A percentile compares a stretch with the other conserved stretches of the same genome.
These are phyloP conservation scores for Phyllosticta paracitricarpa DNA, from an alignment of 2,329 filamentous ascomycete species.

Conservation along the genomic window DNA sequence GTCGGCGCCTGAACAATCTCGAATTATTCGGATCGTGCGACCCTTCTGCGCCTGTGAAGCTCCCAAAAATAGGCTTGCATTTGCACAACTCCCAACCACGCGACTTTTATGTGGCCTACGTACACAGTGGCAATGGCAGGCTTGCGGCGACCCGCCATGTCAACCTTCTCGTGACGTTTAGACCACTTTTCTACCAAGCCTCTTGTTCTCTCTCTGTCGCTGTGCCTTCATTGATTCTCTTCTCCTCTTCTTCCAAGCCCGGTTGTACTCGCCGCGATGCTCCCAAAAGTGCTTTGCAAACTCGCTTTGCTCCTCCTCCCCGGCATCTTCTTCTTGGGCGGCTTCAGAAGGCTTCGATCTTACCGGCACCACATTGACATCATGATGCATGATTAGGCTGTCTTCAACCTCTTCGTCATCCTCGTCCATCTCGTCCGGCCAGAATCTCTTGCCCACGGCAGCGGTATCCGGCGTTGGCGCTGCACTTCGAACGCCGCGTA, in stretches of 20 bases:
- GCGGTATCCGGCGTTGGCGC: conserved; percentile 94
- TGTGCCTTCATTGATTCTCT: conserved; percentile 51
- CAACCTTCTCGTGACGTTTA: background rate
- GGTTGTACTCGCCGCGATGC: conserved; percentile 37
- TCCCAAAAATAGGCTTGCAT: background rate
- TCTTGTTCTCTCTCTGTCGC: conserved; percentile 49
- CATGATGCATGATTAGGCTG: conserved; percentile 17
- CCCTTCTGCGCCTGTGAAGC: background rate
- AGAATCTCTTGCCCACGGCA: conserved; percentile 55
- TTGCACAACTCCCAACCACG: background rate
- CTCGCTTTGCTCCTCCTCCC: conserved; percentile 39
- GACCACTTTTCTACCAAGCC: conserved; percentile 30
- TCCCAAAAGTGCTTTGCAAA: conserved; percentile 54
- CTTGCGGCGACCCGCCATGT: background rate
- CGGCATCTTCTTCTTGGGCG: conserved; percentile 13
- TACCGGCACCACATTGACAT: conserved; percentile 5
- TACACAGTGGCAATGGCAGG: background rate
- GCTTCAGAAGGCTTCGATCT: conserved; percentile 17
- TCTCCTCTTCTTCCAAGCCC: conserved; percentile 45
- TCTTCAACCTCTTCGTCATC: conserved; percentile 19
- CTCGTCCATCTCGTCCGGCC: conserved; percentile 30
- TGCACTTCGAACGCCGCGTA: conserved; percentile 68
- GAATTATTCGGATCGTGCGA: background rate
- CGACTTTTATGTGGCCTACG: background rate
- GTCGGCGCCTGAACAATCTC: background rate